Evolutionary conservation across 2,329 filamentous ascomycete species (phyloP), one percentile per base, ranked within the genome.

Genomic region (Fusarium falciforme): DNA sequence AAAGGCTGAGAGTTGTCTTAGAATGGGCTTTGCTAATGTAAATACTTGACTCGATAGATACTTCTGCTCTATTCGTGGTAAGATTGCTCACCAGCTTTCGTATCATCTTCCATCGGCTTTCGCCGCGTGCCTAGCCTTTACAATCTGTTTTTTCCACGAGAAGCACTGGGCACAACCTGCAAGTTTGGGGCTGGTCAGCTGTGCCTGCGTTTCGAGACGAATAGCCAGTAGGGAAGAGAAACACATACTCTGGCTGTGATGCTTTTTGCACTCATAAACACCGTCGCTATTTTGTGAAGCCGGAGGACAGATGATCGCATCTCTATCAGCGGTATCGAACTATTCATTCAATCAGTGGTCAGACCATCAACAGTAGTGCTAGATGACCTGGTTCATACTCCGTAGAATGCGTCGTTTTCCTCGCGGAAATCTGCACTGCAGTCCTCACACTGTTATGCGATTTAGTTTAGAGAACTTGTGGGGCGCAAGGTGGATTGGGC

Each of bases 401-500:
- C 54, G 22, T 57, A 57, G 5, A 57, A 57, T 8, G 33, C 5
- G 33, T 38, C 54, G 5, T 57, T 57, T 2, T 57, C 54, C 20
- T 57, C 54, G 7, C 54, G 54, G 12, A 36, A 36, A 38, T 57
- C 54, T 22, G 29, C 20, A 11, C 6, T 14, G 17, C 54, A 57
- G 2, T 38, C 54, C 9, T 57, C 54, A 25, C 54, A 57, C 54
- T 57, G 11, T 38, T 9, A 5, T 17, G 6, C 2, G 2, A 5
- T 2, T 55, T 36, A 36, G 20, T 36, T 7, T 38, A 2, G 54
- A 55, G 54, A 55, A n/a, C 4, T 14, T 20, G 6, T 57, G 20
- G 16, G 12, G 33, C 1, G 7, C 6, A 25, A n/a, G 0, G 5
- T 25, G 2, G 5, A n/a, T 3, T 7, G 2, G 20, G 22, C 33